A percentile compares a stretch with the other conserved stretches of the same genome.
These are phyloP conservation scores for Candida nemodendra DNA, from an alignment of 805 yeast genomes.

Conservation along the genomic window DNA sequence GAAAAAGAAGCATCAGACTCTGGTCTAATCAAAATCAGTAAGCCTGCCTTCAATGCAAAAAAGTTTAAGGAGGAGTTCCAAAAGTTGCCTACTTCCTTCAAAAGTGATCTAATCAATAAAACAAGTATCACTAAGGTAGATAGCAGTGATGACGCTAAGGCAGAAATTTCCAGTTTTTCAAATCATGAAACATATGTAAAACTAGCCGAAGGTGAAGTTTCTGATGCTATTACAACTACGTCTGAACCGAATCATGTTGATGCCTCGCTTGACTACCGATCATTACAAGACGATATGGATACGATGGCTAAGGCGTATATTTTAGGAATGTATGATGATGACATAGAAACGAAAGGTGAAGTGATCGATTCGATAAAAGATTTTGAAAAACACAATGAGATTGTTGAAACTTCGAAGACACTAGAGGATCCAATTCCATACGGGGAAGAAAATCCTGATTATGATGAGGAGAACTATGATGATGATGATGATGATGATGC, in stretches of 20 bases:
- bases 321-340: slow-evolving; percentile 62
- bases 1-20: slow-evolving; percentile 3
- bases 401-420: slow-evolving; percentile 39
- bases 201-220: background rate
- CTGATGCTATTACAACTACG: background rate
- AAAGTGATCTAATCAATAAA: slow-evolving; percentile 11
- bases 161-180: too few species aligned
- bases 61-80: slow-evolving; percentile 5
- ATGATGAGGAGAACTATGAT: slow-evolving; percentile 15
- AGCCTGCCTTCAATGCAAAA: slow-evolving; percentile 9
- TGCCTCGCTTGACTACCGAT: slow-evolving; percentile 40
- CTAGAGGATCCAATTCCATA: background rate
- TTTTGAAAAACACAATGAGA: slow-evolving; percentile 49
- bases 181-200: too few species aligned
- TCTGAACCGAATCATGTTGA: slow-evolving; percentile 20
- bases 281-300: slow-evolving; percentile 46
- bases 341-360: slow-evolving; percentile 52
- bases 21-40: slow-evolving; percentile 13
- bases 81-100: slow-evolving; percentile 26
- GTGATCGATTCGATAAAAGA: slow-evolving; percentile 54
- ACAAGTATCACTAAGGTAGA: background rate
- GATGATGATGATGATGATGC: slow-evolving; percentile 37
- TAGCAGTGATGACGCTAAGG: background rate
- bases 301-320: slow-evolving; percentile 61
- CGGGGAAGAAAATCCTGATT: slow-evolving; percentile 1